Evolutionary conservation across 129 eudicot species (phyloP).

Genomic region (Flaveria linearis): DNA sequence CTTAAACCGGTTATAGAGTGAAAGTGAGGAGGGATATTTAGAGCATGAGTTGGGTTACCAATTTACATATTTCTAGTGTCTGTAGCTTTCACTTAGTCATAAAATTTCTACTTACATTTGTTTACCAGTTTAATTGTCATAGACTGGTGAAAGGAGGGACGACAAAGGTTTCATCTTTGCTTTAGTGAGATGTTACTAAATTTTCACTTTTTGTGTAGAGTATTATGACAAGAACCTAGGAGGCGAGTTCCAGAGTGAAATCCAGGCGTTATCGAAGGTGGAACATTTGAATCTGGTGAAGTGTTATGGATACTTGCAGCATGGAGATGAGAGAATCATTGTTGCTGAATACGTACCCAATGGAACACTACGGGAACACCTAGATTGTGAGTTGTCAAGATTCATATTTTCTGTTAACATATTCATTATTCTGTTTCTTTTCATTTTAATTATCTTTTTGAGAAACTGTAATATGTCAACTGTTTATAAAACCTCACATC

Average conservation of each 20-base stretch:
- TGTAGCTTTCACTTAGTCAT: too few relatives aligned
- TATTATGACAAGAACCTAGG: constrained; percentile 67
- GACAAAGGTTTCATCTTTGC: background rate
- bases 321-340: constrained; percentile 75
- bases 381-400: constrained; percentile 62
- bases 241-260: constrained; percentile 70
- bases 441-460: background rate
- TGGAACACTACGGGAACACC: constrained; percentile 90
- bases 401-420: background rate
- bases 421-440: too few relatives aligned
- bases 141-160: too few relatives aligned
- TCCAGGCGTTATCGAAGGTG: constrained; percentile 57
- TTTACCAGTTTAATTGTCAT: too few relatives aligned
- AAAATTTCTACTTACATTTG: background rate
- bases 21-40: too few relatives aligned
- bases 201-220: constrained; percentile 39
- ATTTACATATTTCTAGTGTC: too few relatives aligned
- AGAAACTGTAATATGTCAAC: background rate
- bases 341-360: constrained; percentile 91
- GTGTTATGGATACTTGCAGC: constrained; percentile 67
- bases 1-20: too few relatives aligned
- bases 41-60: too few relatives aligned
- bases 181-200: background rate
- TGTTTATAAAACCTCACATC: background rate
- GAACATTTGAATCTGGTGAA: constrained; percentile 83